Evolutionary conservation across 495 filamentous ascomycete species (phyloP).

Genomic region (Penicillium lividum): DNA sequence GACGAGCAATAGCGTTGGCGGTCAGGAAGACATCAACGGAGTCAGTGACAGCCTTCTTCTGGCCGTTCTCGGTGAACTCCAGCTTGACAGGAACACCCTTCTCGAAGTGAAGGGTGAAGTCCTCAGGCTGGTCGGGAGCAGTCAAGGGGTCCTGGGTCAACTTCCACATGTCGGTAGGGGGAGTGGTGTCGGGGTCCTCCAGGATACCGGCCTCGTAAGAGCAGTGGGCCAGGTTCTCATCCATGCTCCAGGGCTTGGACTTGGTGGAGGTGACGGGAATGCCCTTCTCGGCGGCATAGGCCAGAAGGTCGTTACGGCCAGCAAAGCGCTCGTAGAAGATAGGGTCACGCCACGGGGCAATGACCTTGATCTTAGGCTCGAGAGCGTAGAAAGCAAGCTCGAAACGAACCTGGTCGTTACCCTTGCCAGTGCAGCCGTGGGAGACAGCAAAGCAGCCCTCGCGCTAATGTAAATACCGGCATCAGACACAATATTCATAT

Average conservation of each 20-base stretch:
- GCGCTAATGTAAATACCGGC: conserved; percentile 21
- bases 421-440: conserved; percentile 86
- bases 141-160: conserved; percentile 70
- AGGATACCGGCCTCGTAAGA: conserved; percentile 79
- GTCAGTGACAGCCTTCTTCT: conserved; percentile 66
- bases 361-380: conserved; percentile 77
- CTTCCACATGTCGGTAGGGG: conserved; percentile 85
- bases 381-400: conserved; percentile 75
- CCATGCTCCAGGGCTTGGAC: conserved; percentile 77
- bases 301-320: conserved; percentile 84
- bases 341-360: conserved; percentile 85
- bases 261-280: conserved; percentile 90
- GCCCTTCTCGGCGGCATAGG: conserved; percentile 74
- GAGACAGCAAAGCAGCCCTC: conserved; percentile 57
- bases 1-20: conserved; percentile 74
- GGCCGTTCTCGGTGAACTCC: conserved; percentile 50
- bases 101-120: conserved; percentile 80
- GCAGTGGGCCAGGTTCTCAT: conserved; percentile 91
- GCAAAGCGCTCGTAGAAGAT: conserved; percentile 81
- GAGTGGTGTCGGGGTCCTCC: conserved; percentile 53
- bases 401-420: conserved; percentile 87
- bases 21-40: conserved; percentile 77
- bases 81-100: conserved; percentile 82
- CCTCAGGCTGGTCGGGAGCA: conserved; percentile 72
- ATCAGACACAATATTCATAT: neutral